phyloP scores from a whole-genome alignment of 805 yeast genomes.

The Lipomyces japonicus region DNA sequence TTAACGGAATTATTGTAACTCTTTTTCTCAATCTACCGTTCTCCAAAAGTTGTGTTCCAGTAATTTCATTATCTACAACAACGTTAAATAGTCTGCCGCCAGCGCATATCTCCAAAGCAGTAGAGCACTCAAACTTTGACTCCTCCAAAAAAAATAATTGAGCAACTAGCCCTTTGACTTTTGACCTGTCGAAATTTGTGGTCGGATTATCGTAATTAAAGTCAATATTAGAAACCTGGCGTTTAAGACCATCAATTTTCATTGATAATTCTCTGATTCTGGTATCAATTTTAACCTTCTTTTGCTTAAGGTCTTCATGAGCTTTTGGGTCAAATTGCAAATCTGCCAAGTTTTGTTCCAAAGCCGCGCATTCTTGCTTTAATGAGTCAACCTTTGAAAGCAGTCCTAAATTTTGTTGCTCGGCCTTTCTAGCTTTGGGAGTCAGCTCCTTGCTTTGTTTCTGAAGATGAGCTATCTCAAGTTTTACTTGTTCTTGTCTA shows the following conservation, averaged over 20 bases:
- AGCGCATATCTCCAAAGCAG: conserved; percentile 89
- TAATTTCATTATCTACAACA: conserved; percentile 80
- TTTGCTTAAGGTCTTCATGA: conserved; percentile 20
- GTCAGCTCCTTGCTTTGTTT: conserved; percentile 50
- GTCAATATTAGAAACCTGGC: conserved; percentile 69
- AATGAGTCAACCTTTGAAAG: conserved; percentile 46
- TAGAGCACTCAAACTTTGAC: conserved; percentile 55
- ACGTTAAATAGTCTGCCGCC: conserved; percentile 88
- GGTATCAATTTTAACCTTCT: conserved; percentile 34
- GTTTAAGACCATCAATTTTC: conserved; percentile 53
- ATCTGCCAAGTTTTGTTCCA: conserved; percentile 21
- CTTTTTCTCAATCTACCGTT: conserved; percentile 73
- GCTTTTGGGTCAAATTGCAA: conserved; percentile 47
- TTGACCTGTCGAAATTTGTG: conserved; percentile 52
- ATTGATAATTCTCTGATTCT: conserved; percentile 44
- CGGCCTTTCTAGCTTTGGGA: conserved; percentile 53
- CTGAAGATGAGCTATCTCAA: conserved; percentile 56
- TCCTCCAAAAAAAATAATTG: conserved; percentile 68
- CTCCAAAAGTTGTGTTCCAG: conserved; percentile 79
- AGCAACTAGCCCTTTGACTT: conserved; percentile 87
- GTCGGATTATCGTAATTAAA: conserved; percentile 67
- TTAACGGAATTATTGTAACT: conserved; percentile 88
- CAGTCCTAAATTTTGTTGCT: conserved; percentile 44
- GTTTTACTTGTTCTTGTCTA: conserved; percentile 52
- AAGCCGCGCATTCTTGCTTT: conserved; percentile 32